phyloP scores from a whole-genome alignment of 176 grass and related monocot genomes.

The Raddia guianensis region DNA sequence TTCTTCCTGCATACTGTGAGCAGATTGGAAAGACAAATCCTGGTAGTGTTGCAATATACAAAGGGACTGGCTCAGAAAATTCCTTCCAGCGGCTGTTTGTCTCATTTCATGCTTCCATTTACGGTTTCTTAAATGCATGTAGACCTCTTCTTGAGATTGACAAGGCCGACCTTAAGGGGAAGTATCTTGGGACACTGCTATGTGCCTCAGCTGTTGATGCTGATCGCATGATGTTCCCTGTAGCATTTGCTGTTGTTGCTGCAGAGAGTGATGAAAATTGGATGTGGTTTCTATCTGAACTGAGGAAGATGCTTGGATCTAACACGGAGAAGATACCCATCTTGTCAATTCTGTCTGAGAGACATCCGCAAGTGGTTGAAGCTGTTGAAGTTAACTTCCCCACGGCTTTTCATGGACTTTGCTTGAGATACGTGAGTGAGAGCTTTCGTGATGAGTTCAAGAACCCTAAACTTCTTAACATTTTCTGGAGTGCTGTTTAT shows the following conservation, averaged over 20 bases:
- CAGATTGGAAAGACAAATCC: slow-evolving; percentile 79
- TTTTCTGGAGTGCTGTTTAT: slow-evolving; percentile 96
- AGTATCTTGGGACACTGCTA: slow-evolving; percentile 89
- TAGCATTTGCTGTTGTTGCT: slow-evolving; percentile 91
- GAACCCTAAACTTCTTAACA: slow-evolving; percentile 92
- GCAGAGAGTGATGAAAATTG: slow-evolving; percentile 90
- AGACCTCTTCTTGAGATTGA: slow-evolving; percentile 91
- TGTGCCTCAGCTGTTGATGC: slow-evolving; percentile 95
- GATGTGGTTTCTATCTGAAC: slow-evolving; percentile 97
- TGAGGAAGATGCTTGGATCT: slow-evolving; percentile 92
- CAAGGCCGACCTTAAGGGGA: slow-evolving; percentile 92
- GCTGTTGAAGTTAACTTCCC: slow-evolving; percentile 83
- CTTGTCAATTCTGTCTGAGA: slow-evolving; percentile 85
- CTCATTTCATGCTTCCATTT: slow-evolving; percentile 87
- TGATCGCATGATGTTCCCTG: slow-evolving; percentile 75
- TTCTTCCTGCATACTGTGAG: slow-evolving; percentile 92
- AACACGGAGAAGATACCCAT: slow-evolving; percentile 96
- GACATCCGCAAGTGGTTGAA: slow-evolving; percentile 66
- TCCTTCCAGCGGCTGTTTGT: slow-evolving; percentile 86
- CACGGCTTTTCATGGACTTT: slow-evolving; percentile 85
- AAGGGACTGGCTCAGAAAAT: slow-evolving; percentile 66
- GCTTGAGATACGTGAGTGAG: slow-evolving; percentile 84
- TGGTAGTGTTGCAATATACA: slow-evolving; percentile 79
- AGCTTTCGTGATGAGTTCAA: slow-evolving; percentile 96
- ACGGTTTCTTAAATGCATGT: slow-evolving; percentile 89